Base-by-base conservation (phyloP, 768 basidiomycete genomes). In the Boletus eberwhitei region DNA sequence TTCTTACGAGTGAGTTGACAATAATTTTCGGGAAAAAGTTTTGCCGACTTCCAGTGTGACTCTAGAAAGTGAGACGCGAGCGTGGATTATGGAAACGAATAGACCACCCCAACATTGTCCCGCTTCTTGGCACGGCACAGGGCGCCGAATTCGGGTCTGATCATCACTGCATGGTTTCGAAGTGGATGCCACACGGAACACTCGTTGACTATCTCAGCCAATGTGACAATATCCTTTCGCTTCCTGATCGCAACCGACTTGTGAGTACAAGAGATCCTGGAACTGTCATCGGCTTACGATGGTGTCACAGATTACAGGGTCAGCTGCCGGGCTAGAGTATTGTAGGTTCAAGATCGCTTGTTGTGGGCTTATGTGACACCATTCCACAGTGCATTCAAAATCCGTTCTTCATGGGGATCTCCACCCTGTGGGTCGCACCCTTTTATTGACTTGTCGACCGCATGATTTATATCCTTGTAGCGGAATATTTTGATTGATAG, bases 41-140 rank as follows among this genome's bases (percentile, higher is more conserved):
- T 32, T 1, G 19, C 26, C 46, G 35, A 54, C 22, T 9, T 35
- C 24, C 9, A 1, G 5, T 11, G 5, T 21, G 2, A n/a, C 26
- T n/a, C 16, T 19, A 58, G 57, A 52, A 52, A 48, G 17, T 35
- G 12, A 51, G 3, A n/a, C 57, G 57, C 2, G 57, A 58, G 13
- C 35, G 31, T 14, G 49, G 35, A 37, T 11, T 58, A 37, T 58
- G 57, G 57, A 57, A 16, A 31, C 44, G 40, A 41, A 8, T 58
- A 4, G n/a, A 56, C 4, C 44, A 57, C 7, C 58, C 36, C 2
- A 58, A 58, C 50, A 57, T 59, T 7, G 55, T 59, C 11, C 49
- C 50, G 1, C 42, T 59, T 12, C 39, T 57, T 8, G 58, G 58
- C 2, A 48, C 14, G 2, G 50, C 55, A 29, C 0, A 0, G 0